Base-by-base conservation (phyloP, 2,329 filamentous ascomycete genomes). In the Graphilbum sp. region DNA sequence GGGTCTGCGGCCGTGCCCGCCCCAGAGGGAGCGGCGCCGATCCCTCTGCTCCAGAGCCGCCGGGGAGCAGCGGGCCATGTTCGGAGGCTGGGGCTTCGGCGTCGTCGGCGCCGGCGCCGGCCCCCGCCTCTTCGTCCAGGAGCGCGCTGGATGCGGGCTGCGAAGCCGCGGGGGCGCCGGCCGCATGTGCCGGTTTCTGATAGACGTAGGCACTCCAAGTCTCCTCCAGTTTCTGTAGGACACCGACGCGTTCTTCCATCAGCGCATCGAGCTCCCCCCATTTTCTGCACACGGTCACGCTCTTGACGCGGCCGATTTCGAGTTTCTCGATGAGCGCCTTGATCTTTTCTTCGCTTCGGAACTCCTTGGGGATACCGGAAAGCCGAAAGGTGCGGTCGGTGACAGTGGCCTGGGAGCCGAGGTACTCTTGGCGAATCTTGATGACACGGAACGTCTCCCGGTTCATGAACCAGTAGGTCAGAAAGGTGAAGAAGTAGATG, bases 311-410 rank as follows among this genome's bases (percentile, higher is more conserved):
- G 13, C 90, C 92, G 47, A 98, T 88, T 39, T 81, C 75, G 12
- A 98, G 63, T 43, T 79, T 80, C 51, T 98, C 87, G 20, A 98
- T 75, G 39, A 95, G 78, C 3, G 82, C 67, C 53, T 84, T 90
- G 47, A 98, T 84, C 49, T 79, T 79, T 10, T 75, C 71, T 54
- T 96, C 88, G 0, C 80, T 80, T 41, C 83, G 72, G 42, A 96
- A 60, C 19, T 88, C 76, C 4, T 58, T 53, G 0, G 92, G 90
- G 18, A 98, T 88, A 0, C 88, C 88, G 0, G 88, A 90, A 16
- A 98, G 61, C 19, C 85, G 78, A 50, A 98, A 87, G 0, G 90
- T 98, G 24, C 87, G 76, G 57, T 98, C 90, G 2, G 90, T 96
- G 37, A 95, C 74, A n/a, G 88, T 96, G 0, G 82, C 87, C 56